A percentile compares a stretch with the other conserved stretches of the same genome.
Conservation (phyloP, 73 alveolate genomes). For the Tetrahymena borealis region DNA sequence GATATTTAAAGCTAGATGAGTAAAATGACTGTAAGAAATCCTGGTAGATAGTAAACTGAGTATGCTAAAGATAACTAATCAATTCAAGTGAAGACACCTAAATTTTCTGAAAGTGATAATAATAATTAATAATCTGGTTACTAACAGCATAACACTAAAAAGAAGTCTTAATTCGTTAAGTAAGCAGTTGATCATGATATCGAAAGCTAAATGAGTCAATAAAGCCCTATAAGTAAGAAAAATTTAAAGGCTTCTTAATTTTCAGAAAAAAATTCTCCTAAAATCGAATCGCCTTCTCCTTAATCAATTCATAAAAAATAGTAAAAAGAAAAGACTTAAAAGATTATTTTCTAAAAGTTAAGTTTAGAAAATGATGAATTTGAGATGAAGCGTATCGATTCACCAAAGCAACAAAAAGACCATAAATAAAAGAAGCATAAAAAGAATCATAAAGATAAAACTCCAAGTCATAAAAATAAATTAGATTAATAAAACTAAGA, state of each 20-base stretch:
- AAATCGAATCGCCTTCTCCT: not conserved
- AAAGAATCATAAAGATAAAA: not conserved
- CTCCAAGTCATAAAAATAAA: not conserved
- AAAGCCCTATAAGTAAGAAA: not conserved
- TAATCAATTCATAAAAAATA: not conserved
- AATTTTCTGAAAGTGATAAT: too few species aligned
- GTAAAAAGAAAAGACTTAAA: not conserved
- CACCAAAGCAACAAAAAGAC: not conserved
- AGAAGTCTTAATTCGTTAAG: not conserved
- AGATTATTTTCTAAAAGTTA: not conserved
- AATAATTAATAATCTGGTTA: too few species aligned
- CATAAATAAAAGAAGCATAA: not conserved
- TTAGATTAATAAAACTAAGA: not conserved
- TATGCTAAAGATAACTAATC: too few species aligned
- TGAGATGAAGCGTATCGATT: not conserved
- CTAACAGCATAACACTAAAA: not conserved
- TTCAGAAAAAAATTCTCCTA: not conserved
- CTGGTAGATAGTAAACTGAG: too few species aligned
- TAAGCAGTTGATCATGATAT: not conserved
- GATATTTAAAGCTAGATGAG: not conserved
- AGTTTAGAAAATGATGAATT: not conserved
- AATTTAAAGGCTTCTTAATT: not conserved
- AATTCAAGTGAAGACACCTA: too few species aligned
- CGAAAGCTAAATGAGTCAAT: not conserved
- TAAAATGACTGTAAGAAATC: too few species aligned